Percentiles rank a stretch among this genome's conserved stretches.
Conservation (phyloP, 2,329 filamentous ascomycete species). For the Chrysosporium queenslandicum region DNA sequence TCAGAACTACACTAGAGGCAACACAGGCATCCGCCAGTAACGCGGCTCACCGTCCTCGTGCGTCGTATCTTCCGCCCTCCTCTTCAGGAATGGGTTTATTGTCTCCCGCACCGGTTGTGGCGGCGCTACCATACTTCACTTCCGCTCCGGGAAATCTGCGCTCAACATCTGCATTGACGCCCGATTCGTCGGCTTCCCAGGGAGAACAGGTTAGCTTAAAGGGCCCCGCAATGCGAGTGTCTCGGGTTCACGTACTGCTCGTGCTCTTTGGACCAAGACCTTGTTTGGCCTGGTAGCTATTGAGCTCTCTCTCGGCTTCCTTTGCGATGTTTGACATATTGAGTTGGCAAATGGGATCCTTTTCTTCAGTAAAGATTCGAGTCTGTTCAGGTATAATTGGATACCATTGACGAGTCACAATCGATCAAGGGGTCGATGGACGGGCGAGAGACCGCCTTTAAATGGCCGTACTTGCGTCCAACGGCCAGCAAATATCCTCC, state of each 20-base stretch:
- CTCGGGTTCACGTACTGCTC: constrained; percentile 34
- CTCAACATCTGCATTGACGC: constrained; percentile 33
- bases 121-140: constrained; percentile 31
- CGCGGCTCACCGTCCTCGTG: constrained; percentile 28
- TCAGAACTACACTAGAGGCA: background rate
- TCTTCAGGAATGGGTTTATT: constrained; percentile 34
- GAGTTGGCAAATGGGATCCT: background rate
- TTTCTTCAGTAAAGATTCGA: too few species aligned
- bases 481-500: background rate
- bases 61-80: constrained; percentile 34
- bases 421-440: background rate
- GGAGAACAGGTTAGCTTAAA: background rate
- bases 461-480: background rate
- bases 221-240: too few species aligned
- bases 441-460: background rate
- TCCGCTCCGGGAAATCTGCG: constrained; percentile 30
- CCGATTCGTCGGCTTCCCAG: constrained; percentile 32
- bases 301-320: constrained; percentile 34
- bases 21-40: background rate
- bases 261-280: constrained; percentile 31
- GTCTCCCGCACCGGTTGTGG: constrained; percentile 29
- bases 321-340: constrained; percentile 24
- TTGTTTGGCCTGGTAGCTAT: constrained; percentile 32
- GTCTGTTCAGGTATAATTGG: background rate
- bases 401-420: background rate